These are phyloP conservation scores for Gaillardinia entomophila DNA, from an alignment of 805 yeast species.

Conservation along the genomic window DNA sequence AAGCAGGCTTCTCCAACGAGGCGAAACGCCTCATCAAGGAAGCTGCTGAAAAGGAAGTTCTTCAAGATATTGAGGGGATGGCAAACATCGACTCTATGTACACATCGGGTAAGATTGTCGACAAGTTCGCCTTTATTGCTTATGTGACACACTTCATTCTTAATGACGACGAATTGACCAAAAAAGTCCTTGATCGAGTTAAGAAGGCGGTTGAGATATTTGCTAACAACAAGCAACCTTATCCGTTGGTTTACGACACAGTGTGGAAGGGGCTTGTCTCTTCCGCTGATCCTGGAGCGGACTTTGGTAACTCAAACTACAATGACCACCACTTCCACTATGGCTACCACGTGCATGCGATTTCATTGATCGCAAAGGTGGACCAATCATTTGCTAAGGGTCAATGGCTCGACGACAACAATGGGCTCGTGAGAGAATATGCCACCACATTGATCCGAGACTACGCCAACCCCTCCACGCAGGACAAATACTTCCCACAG, in stretches of 20 bases:
- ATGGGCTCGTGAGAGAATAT: conserved; percentile 39
- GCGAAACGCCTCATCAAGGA: conserved; percentile 32
- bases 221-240: conserved; percentile 59
- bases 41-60: conserved; percentile 49
- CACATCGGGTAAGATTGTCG: conserved; percentile 80
- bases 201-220: conserved; percentile 68
- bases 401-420: conserved; percentile 24
- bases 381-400: conserved; percentile 29
- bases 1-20: conserved; percentile 21
- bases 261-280: conserved; percentile 78
- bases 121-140: conserved; percentile 84
- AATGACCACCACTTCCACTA: conserved; percentile 78
- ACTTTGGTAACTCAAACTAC: conserved; percentile 67
- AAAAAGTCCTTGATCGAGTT: conserved; percentile 47
- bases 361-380: conserved; percentile 55
- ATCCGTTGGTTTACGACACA: conserved; percentile 74
- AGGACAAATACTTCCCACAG: conserved; percentile 58
- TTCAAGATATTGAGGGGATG: conserved; percentile 49
- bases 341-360: conserved; percentile 68
- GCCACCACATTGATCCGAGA: conserved; percentile 59
- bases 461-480: conserved; percentile 52
- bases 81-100: conserved; percentile 83
- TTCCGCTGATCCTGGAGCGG: conserved; percentile 56
- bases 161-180: conserved; percentile 47
- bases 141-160: conserved; percentile 67